Base-by-base conservation (phyloP, 306 rosid species). In the Cyamopsis tetragonoloba region DNA sequence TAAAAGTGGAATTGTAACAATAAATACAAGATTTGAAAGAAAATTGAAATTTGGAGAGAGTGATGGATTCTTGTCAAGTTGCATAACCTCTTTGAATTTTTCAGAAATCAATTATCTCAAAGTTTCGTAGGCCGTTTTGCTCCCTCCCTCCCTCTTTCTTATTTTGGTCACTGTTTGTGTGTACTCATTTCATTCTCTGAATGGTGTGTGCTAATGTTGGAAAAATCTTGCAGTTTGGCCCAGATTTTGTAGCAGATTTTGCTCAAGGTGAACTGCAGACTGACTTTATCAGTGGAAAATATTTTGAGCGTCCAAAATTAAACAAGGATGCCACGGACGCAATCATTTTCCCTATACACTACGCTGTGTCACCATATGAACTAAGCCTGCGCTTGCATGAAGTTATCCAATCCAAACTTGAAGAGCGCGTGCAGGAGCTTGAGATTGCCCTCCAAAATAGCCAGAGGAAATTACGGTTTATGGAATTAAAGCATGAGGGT, bases 311-410 rank as follows among this genome's bases (percentile, higher is more conserved):
- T 44, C 55, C 72, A n/a, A 62, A 77, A 53, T 68, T 78, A 22
- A 70, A 75, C 17, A 81, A 67, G 34, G 86, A 75, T 62, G 69
- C 32, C 11, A 43, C 66, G 15, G 79, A 77, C 34, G 12, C 74
- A 10, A 74, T 78, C n/a, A 34, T 31, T 44, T 58, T 77, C 59
- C 78, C 80, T 14, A 82, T 69, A 20, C 80, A 87, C 77, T 82
- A 80, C 77, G 87, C 86, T 24, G 95, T 91, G 65, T 85, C 90
- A n/a, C 88, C 98, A 10, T 68, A 70, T 55, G 90, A 85, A 80
- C 82, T 91, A 57, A 85, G 77, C 54, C 34, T 91, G 65, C 86
- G 86, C 17, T 78, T 91, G 69, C 96, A 91, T 19, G 87, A 85
- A 74, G 80, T 91, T 47, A 82, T 89, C 47, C 87, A 89, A 81